These are phyloP conservation scores for Forsythia suspensa DNA, from an alignment of 257 asterid genomes.

Conservation along the genomic window DNA sequence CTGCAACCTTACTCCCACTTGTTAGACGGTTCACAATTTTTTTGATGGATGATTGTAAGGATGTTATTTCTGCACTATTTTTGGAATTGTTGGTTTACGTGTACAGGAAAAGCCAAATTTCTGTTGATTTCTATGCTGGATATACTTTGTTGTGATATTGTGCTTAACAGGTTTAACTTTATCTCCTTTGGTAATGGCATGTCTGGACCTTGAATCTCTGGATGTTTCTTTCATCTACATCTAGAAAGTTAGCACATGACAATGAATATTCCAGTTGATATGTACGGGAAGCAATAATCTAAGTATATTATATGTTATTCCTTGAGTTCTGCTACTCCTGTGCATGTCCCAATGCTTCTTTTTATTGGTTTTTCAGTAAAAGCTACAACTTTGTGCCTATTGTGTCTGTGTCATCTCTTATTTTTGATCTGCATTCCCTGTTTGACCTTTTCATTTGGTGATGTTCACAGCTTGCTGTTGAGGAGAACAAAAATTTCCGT, in stretches of 20 bases:
- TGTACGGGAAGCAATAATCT: too few species aligned
- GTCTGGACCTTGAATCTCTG: background rate
- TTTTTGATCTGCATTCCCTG: background rate
- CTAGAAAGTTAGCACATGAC: too few species aligned
- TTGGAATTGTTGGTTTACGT: background rate
- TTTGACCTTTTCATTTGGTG: background rate
- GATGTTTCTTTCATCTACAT: too few species aligned
- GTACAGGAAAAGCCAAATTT: background rate
- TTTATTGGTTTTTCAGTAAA: background rate
- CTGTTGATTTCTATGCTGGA: background rate
- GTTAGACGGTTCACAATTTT: background rate
- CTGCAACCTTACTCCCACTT: background rate
- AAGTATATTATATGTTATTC: too few species aligned
- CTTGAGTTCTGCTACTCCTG: background rate
- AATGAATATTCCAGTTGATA: too few species aligned
- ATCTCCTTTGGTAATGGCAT: background rate
- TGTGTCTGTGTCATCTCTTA: background rate
- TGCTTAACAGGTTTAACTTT: background rate
- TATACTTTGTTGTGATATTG: too few species aligned
- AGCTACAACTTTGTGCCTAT: background rate
- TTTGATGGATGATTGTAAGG: background rate
- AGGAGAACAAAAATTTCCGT: constrained; percentile 74
- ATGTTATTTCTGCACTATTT: background rate
- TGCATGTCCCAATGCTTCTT: background rate
- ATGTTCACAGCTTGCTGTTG: constrained; percentile 60